Conservation (phyloP, 2,329 filamentous ascomycete species). For the Proliferodiscus dingleyae region DNA sequence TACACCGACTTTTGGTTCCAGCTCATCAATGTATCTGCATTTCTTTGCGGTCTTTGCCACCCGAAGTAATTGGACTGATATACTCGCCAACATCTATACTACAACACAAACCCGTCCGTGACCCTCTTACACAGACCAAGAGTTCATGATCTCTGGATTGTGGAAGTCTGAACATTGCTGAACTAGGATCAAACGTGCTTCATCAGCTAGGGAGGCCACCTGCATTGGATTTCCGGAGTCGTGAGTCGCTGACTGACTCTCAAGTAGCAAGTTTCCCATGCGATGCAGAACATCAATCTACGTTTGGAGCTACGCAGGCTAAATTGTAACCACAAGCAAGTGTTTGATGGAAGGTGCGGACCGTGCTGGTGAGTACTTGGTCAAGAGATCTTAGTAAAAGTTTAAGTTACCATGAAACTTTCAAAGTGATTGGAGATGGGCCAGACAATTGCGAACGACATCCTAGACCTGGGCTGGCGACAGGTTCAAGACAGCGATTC, state of each 20-base stretch:
- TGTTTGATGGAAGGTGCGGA: constrained; percentile 10
- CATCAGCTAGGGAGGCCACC: background rate
- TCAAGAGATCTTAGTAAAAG: no score
- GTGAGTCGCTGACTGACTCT: background rate
- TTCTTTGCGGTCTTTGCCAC: no score
- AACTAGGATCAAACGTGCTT: constrained; percentile 18
- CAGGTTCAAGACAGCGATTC: no score
- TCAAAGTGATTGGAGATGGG: no score
- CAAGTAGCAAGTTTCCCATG: constrained; percentile 1
- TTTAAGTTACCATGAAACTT: no score
- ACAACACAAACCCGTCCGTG: no score
- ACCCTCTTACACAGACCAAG: constrained; percentile 16
- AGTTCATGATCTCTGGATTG: constrained; percentile 11
- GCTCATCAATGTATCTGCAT: no score
- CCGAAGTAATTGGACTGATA: no score
- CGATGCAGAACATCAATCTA: constrained; percentile 9
- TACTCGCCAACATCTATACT: no score
- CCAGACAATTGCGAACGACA: no score
- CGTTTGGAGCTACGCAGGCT: constrained; percentile 15
- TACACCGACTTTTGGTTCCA: no score
- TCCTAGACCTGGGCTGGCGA: no score
- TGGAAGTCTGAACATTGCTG: constrained; percentile 11
- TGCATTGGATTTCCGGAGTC: constrained; percentile 1
- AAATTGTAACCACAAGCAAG: constrained; percentile 6
- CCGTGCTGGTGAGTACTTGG: constrained; percentile 5